Evolutionary conservation across 2,329 filamentous ascomycete species (phyloP).

Genomic region (Paraphoma chrysanthemicola): DNA sequence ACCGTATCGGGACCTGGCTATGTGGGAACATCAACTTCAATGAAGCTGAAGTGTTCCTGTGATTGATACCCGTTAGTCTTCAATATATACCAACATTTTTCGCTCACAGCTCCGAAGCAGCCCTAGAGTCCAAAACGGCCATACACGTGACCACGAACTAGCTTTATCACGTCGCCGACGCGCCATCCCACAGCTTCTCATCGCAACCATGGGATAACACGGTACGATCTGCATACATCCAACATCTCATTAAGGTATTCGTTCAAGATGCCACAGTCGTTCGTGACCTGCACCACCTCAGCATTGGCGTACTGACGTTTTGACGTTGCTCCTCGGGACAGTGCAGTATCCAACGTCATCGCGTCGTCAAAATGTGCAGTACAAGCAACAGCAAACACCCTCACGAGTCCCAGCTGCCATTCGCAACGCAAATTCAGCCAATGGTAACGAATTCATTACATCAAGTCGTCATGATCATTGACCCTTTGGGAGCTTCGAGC

Average conservation of each 20-base stretch:
- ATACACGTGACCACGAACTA: not conserved
- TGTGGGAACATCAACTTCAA: too few species aligned
- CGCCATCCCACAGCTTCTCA: not conserved
- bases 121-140: too few species aligned
- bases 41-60: too few species aligned
- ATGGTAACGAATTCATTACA: conserved; percentile 9
- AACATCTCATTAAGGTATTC: not conserved
- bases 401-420: not conserved
- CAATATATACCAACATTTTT: not conserved
- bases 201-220: not conserved
- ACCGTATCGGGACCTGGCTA: too few species aligned
- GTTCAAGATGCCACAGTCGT: not conserved
- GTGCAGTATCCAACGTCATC: conserved; percentile 7
- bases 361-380: conserved; percentile 5
- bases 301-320: not conserved
- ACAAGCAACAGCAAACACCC: conserved; percentile 1
- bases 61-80: not conserved
- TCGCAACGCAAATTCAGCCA: conserved; percentile 5
- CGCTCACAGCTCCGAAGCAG: too few species aligned
- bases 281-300: not conserved
- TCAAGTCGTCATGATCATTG: conserved; percentile 21
- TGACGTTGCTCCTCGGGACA: not conserved
- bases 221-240: too few species aligned
- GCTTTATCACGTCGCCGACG: too few species aligned
- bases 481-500: conserved; percentile 4